A percentile compares a stretch with the other conserved stretches of the same genome.
These are phyloP conservation scores for Simplicillium aogashimaense DNA, from an alignment of 2,329 filamentous ascomycete species.

Conservation along the genomic window DNA sequence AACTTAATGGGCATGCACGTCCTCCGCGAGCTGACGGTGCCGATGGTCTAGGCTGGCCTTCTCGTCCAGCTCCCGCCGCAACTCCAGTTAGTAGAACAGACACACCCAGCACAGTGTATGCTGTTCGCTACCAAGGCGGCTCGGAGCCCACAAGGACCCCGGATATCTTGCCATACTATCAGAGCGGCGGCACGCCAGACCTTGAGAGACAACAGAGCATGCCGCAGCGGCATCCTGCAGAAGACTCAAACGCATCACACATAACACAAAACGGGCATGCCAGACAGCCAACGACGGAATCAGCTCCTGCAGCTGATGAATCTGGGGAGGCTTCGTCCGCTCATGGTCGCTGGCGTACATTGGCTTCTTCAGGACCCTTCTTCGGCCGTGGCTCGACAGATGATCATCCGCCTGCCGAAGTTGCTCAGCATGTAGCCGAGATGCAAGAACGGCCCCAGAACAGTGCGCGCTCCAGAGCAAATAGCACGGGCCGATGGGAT, in stretches of 20 bases:
- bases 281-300: background rate
- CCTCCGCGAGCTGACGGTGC: constrained; percentile 7
- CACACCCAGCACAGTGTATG: constrained; percentile 54
- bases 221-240: background rate
- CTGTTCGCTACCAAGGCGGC: constrained; percentile 49
- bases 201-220: constrained; percentile 2
- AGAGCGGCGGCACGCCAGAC: background rate
- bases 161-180: constrained; percentile 16
- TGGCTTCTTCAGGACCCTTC: too few species aligned
- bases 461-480: constrained; percentile 10
- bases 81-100: constrained; percentile 53
- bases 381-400: background rate
- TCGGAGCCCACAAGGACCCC: constrained; percentile 41
- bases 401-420: background rate
- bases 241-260: background rate
- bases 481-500: constrained; percentile 36
- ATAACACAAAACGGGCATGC: background rate
- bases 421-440: background rate
- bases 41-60: constrained; percentile 14
- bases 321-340: too few species aligned
- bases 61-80: constrained; percentile 19
- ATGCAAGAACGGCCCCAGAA: constrained; percentile 1
- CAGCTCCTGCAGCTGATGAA: background rate
- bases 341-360: too few species aligned
- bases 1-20: background rate